Base-by-base conservation (phyloP, 305 asterid genomes). In the Striga hermonthica region DNA sequence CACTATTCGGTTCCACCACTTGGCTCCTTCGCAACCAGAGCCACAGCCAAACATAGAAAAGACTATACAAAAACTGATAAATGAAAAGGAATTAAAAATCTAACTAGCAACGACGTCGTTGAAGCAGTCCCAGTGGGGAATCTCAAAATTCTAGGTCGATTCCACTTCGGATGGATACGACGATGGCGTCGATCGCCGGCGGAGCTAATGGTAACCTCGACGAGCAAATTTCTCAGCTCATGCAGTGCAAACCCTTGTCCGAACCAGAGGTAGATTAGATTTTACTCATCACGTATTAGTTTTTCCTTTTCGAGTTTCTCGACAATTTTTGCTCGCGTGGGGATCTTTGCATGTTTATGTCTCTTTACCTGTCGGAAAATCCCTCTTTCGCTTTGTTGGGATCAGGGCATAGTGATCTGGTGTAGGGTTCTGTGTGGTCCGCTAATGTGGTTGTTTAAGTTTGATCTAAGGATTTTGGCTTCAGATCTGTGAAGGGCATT, bases 211-310 rank as follows among this genome's bases (percentile, higher is more conserved):
- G 90, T n/a, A 81, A 84, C 68, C 77, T 84, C 49, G 84, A 83
- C 50, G 84, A 78, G 67, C 84, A 83, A 54, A 83, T 83, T 64
- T 80, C 72, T 28, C 89, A 79, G 80, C 89, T 83, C 73, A 78
- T 75, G 79, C 83, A 83, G 68, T 81, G 90, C 85, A 84, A 84
- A 62, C 84, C 90, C 74, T 70, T 84, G 64, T 77, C 87, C 69
- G 87, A 84, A 47, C 85, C 73, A 45, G 90, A 84, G 86, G 90
- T 84, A 35, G 4, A 10, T 34, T 84, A 35, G 4, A 10, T 34
- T 43, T 16, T 31, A 41, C 64, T 36, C 50, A 47, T 11, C 16
- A 0, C 64, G 4, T 36, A 3, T 22, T 61, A 37, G 4, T 6
- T 12, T 41, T 55, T 39, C 31, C 9, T 14, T 48, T 54, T 16